Evolutionary conservation across 306 rosid genomes (phyloP).

Genomic region (Myrica gale): DNA sequence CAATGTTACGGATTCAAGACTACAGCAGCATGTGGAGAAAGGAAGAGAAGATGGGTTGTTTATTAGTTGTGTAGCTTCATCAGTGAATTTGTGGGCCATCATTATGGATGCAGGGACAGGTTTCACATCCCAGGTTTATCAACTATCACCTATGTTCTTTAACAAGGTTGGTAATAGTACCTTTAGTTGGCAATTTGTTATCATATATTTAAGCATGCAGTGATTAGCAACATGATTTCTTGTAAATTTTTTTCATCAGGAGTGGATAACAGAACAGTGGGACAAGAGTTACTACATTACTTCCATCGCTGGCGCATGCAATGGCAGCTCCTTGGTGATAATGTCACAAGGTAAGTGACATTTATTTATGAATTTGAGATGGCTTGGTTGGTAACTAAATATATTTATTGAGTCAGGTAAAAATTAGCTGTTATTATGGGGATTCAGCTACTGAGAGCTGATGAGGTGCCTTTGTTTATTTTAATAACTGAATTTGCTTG

Average conservation of each 20-base stretch:
- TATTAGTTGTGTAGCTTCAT: constrained; percentile 69
- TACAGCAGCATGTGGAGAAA: constrained; percentile 84
- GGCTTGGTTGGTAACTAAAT: background rate
- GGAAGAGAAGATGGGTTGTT: constrained; percentile 91
- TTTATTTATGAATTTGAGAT: no score
- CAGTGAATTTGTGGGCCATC: constrained; percentile 39
- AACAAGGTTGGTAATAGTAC: constrained; percentile 35
- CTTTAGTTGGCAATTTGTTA: constrained; percentile 3
- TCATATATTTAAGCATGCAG: background rate
- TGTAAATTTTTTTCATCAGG: constrained; percentile 26
- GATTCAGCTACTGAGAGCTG: background rate
- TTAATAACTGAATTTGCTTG: background rate
- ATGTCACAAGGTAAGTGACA: constrained; percentile 43
- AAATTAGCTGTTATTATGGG: background rate
- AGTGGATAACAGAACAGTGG: constrained; percentile 53
- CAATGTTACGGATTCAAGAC: constrained; percentile 81
- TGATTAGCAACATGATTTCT: constrained; percentile 5
- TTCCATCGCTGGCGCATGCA: constrained; percentile 41
- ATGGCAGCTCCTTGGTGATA: constrained; percentile 44
- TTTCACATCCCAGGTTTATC: constrained; percentile 39
- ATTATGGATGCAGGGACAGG: constrained; percentile 52
- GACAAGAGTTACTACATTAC: constrained; percentile 49
- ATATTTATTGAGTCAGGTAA: background rate
- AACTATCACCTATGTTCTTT: constrained; percentile 39
- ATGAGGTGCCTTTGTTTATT: background rate